Conservation (phyloP, 768 basidiomycete species). For the Phaeotremella skinneri region DNA sequence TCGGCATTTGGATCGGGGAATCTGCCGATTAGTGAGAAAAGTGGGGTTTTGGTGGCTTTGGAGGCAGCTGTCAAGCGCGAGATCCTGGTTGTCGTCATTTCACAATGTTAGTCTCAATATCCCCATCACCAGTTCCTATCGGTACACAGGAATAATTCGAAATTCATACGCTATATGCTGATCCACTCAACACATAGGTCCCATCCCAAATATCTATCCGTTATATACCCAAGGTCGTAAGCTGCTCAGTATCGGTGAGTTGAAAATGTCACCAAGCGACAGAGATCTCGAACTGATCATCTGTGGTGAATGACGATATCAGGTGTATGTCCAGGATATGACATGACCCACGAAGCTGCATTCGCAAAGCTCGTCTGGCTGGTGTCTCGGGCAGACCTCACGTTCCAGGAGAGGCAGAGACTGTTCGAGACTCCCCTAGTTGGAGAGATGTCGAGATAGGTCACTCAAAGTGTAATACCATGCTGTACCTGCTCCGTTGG, state of each 20-base stretch:
- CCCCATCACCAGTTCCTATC: neutral
- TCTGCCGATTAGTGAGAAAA: slow-evolving; percentile 34
- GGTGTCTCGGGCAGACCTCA: slow-evolving; percentile 37
- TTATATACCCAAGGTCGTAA: slow-evolving; percentile 44
- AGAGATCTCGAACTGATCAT: too few species aligned
- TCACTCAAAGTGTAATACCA: neutral
- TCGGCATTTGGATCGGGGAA: slow-evolving; percentile 42
- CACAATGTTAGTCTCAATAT: slow-evolving; percentile 30
- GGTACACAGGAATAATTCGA: neutral
- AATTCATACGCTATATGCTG: slow-evolving; percentile 1
- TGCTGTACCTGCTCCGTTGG: too few species aligned
- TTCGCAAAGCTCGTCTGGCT: slow-evolving; percentile 47
- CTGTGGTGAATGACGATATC: neutral
- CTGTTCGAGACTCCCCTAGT: slow-evolving; percentile 37
- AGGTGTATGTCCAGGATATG: slow-evolving; percentile 44
- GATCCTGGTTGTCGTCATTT: slow-evolving; percentile 44
- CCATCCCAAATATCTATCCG: slow-evolving; percentile 43
- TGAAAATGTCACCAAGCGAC: too few species aligned
- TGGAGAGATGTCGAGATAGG: slow-evolving; percentile 36
- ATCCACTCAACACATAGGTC: slow-evolving; percentile 18
- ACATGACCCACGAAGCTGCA: slow-evolving; percentile 46
- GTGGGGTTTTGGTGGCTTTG: slow-evolving; percentile 28
- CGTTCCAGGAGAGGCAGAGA: slow-evolving; percentile 38
- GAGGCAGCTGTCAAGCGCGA: slow-evolving; percentile 36
- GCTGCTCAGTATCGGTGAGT: slow-evolving; percentile 33